Evolutionary conservation across 768 basidiomycete genomes (phyloP), one percentile per base, ranked within the genome.

Genomic region (Mycena olivaceomarginata): DNA sequence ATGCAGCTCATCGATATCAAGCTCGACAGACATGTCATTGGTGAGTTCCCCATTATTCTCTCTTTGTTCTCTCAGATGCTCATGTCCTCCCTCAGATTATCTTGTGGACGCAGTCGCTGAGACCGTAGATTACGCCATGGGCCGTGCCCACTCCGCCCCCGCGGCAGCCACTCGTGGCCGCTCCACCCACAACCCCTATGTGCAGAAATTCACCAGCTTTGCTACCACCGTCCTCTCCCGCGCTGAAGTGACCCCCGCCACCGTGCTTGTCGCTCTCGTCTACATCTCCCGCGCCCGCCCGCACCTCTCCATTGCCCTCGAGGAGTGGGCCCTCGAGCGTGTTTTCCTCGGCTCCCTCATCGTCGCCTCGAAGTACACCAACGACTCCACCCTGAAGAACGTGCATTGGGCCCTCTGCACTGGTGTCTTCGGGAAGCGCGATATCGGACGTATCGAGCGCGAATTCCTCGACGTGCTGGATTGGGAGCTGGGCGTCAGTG

Each of bases 341-440:
- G 96, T 98, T 41, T 97, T 98, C 86, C 91, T 98, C 57, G 97
- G 97, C 67, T 93, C 96, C n/a, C 85, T 97, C 78, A 97, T 98
- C 85, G 89, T 92, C 63, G 96, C 97, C 9, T 94, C 94, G 86
- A 98, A 95, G 92, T 97, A 97, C 83, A 87, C 94, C 46, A 97
- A 97, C 84, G 97, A 98, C 84, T 96, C 94, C 18, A 96, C 95
- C 39, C 90, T 97, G 18, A 97, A 97, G 90, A 97, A 97, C 86
- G 90, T 95, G 66, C 96, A 97, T 84, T 97, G 96, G 96, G 94
- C 94, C 11, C 88, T 94, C n/a, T 95, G 94, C 85, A 95, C 95
- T 0, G 93, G 93, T 41, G 93, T 95, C 39, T 96, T 96, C 82
- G 94, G 94, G 79, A 95, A 94, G 84, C 91, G 94, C 53, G 95